Evolutionary conservation across 306 rosid genomes (phyloP).

Genomic region (Cotoneaster glaucophyllus): DNA sequence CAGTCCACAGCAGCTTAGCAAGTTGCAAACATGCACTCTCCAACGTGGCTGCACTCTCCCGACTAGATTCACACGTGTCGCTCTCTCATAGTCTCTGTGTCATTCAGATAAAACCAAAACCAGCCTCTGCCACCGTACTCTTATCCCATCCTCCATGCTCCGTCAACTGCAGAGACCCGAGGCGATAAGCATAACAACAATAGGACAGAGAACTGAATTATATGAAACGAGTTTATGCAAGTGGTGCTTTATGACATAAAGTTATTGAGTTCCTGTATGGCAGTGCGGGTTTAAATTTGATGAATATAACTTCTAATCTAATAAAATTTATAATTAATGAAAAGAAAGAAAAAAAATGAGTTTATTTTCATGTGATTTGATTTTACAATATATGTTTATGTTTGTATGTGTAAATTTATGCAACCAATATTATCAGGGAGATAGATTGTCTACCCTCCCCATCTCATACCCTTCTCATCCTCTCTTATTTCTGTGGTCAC

Average conservation of each 20-base stretch:
- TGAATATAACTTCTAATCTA: fast-evolving
- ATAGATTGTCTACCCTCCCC: too few relatives aligned
- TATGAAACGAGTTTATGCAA: too few relatives aligned
- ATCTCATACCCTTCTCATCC: too few relatives aligned
- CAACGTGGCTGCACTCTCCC: background rate
- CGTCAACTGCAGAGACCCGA: background rate
- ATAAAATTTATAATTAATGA: too few relatives aligned
- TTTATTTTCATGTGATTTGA: too few relatives aligned
- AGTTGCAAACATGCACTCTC: background rate
- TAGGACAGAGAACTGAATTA: too few relatives aligned
- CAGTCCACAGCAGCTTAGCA: background rate
- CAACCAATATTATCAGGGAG: too few relatives aligned
- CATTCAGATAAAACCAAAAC: background rate
- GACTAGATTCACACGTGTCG: background rate
- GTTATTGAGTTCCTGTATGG: fast-evolving
- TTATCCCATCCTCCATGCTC: background rate
- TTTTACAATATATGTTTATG: too few relatives aligned
- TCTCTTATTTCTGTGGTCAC: too few relatives aligned
- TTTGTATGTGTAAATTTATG: too few relatives aligned
- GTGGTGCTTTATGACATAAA: too few relatives aligned
- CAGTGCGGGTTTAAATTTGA: fast-evolving
- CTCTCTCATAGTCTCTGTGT: background rate
- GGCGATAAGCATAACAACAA: background rate
- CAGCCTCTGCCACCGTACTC: background rate
- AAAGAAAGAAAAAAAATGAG: too few relatives aligned